Evolutionary conservation across 768 basidiomycete genomes (phyloP), one percentile per base, ranked within the genome.

Genomic region (Obba rivulosa): DNA sequence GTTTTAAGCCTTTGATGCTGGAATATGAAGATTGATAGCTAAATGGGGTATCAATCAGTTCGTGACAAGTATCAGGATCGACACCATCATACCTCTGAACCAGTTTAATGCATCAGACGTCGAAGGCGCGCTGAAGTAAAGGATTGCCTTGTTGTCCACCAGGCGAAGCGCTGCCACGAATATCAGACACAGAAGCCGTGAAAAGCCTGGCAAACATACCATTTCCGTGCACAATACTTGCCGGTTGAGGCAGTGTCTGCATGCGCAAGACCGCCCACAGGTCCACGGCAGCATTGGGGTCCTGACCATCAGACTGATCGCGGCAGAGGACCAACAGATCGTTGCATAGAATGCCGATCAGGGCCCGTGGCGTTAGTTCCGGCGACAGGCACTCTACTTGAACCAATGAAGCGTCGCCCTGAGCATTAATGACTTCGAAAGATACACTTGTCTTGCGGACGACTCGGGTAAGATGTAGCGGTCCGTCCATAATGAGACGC

Each of bases 261-360:
- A 99, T 92, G 37, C 95, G 78, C 51, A 98, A 69, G 25, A 97
- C 95, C 28, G 93, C 93, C 87, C 92, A 97, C n/a, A 98, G 74
- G 62, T 98, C 94, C 24, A 97, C 92, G 20, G 62, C 67, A 3
- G 80, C 83, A 40, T 73, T 70, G 20, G 80, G 82, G 54, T 95
- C 93, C 55, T 78, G 77, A 39, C 88, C 89, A 35, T 84, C 83
- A 10, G 86, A 81, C 9, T 89, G 84, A 66, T 94, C 91, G 51
- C 89, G 82, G 65, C 90, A 92, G 41, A 98, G 72, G 14, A 98
- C 92, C 58, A 99, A 70, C 46, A 98, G 73, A 65, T 99, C 96
- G 62, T 92, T 94, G 70, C 92, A 94, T 24, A 96, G 68, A 48
- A 96, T 83, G 21, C 87, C 91, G 49, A 88, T 72, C 22, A 92